Evolutionary conservation across 2,329 filamentous ascomycete genomes (phyloP), one percentile per base, ranked within the genome.

Genomic region (Cercospora sojina): DNA sequence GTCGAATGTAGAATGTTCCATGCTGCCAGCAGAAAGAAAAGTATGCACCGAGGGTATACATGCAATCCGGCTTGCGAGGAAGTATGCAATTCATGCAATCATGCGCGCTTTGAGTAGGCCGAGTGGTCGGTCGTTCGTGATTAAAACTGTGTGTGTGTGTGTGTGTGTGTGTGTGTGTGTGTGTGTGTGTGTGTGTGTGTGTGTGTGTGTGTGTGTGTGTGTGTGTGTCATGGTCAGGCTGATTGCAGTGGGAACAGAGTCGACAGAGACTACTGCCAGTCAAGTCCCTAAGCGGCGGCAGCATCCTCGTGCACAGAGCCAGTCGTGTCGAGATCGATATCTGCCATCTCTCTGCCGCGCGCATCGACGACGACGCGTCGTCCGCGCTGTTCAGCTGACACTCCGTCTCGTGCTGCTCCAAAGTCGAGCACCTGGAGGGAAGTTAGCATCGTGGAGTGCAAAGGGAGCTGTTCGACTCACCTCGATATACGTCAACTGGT

Each of bases 401-500:
- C 87, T 62, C 94, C 94, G 75, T 99, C 95, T 71, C 95, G 90
- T 57, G 91, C 89, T 70, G 95, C 95, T 66, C 95, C 95, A 80
- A 98, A 99, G 80, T 99, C 95, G 67, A 99, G 90, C 71, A 99
- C 94, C 95, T 98, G 71, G 9, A 68, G 63, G 13, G 49, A 49
- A 12, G 75, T 84, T 77, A 82, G 79, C 67, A 58, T 20, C 8
- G 8, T 27, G 25, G 25, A 10, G 3, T 23, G 13, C 7, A 29
- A 25, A 20, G 31, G 16, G n/a, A 27, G 23, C 51, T 23, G 27
- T 4, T 49, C 6, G 16, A 25, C 59, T 82, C 79, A 97, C 95
- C 87, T 99, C 95, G 66, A 99, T 93, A 78, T 96, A 99, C 20
- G 95, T 99, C 74, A 97, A 81, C 74, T 88, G 90, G 71, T 97